Base-by-base conservation (phyloP, 257 asterid species). In the Solanum sejunctum region DNA sequence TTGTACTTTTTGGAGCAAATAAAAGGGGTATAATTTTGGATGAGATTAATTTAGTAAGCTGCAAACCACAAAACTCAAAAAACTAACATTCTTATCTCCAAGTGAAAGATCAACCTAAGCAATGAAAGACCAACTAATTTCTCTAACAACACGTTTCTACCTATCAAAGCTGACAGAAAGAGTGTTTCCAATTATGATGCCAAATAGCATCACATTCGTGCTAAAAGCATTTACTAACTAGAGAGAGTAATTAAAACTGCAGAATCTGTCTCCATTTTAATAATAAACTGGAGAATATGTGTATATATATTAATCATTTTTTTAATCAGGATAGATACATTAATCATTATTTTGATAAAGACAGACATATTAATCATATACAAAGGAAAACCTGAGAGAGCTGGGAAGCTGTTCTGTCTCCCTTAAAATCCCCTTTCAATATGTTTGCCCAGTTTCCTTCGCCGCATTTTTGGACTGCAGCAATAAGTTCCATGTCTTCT, bases 391-490 rank as follows among this genome's bases (percentile, higher is more conserved):
- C 98, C 97, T 94, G 97, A 54, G 95, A 91, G 83, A 94, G 93
- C 87, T 94, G 98, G 32, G 93, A 71, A 60, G 97, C 90, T 80
- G 90, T 94, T 84, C 97, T 91, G 56, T 93, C 94, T 67, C 93
- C 89, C 85, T 91, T 89, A 86, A 96, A 96, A 69, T 91, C 95
- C 80, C 83, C 91, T 89, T 89, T 91, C 81, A 91, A 90, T 66
- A 96, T 92, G 86, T 80, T 85, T 80, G 91, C 92, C 99, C 98
- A 94, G 86, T 87, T 93, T 56, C 91, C 89, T 70, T 94, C 98
- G 28, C 98, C 97, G 61, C 89, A 83, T 83, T 91, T 93, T 83
- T 89, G 88, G 78, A 94, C 98, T 57, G 98, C 95, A 73, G 96
- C 92, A 47, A 92, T 83, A 47, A 96, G 98, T 87, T 92, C 92